These are phyloP conservation scores for Symbiotaphrina buchneri DNA, from an alignment of 495 filamentous ascomycete genomes.

Conservation along the genomic window DNA sequence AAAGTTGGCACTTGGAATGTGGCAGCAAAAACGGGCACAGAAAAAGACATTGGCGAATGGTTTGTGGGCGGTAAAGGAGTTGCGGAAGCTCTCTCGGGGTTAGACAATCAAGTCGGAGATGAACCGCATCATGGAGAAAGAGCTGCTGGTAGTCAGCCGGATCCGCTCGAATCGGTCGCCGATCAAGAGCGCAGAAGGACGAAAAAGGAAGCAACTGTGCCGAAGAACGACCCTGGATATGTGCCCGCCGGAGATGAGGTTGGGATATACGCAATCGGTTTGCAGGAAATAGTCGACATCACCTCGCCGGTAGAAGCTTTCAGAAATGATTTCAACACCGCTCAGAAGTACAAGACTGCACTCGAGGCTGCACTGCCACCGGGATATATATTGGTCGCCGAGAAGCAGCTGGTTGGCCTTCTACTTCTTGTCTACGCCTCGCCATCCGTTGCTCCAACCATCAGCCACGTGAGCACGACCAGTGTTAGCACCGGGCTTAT, in stretches of 20 bases:
- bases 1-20: conserved; percentile 95
- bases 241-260: conserved; percentile 34
- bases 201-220: conserved; percentile 16
- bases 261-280: conserved; percentile 69
- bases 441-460: conserved; percentile 40
- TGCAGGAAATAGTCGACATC: conserved; percentile 86
- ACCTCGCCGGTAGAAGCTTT: conserved; percentile 39
- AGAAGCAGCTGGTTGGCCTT: conserved; percentile 71
- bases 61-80: conserved; percentile 58
- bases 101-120: conserved; percentile 19
- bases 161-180: conserved; percentile 15
- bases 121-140: conserved; percentile 8
- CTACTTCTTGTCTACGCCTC: conserved; percentile 72
- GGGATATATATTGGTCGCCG: conserved; percentile 54
- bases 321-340: conserved; percentile 39
- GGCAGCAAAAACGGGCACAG: conserved; percentile 56
- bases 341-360: conserved; percentile 58
- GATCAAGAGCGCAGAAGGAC: conserved; percentile 18
- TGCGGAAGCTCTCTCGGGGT: conserved; percentile 29
- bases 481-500: conserved; percentile 71
- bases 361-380: conserved; percentile 45
- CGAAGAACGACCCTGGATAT: conserved; percentile 12
- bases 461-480: conserved; percentile 55
- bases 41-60: conserved; percentile 71
- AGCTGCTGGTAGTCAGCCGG: conserved; percentile 5